Base-by-base conservation (phyloP, 352 stramenopile genomes). In the Pythium scleroteichum region DNA sequence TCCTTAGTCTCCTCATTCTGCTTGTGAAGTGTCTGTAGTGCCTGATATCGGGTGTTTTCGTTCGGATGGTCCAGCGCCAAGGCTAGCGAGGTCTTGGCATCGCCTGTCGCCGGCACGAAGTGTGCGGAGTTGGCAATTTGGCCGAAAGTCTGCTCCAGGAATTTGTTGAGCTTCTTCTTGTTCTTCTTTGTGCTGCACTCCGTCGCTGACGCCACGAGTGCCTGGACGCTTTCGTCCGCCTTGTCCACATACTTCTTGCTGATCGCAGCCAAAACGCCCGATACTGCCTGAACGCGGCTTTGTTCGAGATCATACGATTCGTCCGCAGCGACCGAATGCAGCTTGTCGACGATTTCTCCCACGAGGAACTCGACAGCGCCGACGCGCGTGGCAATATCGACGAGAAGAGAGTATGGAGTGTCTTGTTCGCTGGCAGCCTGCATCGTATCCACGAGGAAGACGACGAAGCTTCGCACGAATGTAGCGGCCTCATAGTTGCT, bases 11-110 rank as follows among this genome's bases (percentile, higher is more conserved):
- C 50, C 35, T 77, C 59, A 42, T 85, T 66, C 64, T 89, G 73
- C 58, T 87, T 85, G 9, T 74, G 68, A n/a, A 95, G 62, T 17
- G 75, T 75, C 59, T 82, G 64, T 47, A 95, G 66, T 9, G 87
- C 85, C 53, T 92, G 68, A 54, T 88, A 87, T n/a, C 87, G 84
- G 27, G 82, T 91, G 58, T 76, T 64, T 50, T 87, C 84, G 9
- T 72, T 92, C 44, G 83, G 78, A 52, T 94, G 85, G 57, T 95
- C 87, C 16, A 95, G 62, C 13, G 87, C 84, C 4, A 94, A 69
- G 5, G 85, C 75, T 7, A 95, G 57, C 7, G 85, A 93, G 26
- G 82, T 94, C 55, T 76, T 85, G n/a, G 79, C 79, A 47, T 88
- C 74, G 5, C 69, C 73, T 27, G 64, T 71, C 1, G 75, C 81